Conservation (phyloP, 2,329 filamentous ascomycete genomes). For the Neofusicoccum cordaticola region DNA sequence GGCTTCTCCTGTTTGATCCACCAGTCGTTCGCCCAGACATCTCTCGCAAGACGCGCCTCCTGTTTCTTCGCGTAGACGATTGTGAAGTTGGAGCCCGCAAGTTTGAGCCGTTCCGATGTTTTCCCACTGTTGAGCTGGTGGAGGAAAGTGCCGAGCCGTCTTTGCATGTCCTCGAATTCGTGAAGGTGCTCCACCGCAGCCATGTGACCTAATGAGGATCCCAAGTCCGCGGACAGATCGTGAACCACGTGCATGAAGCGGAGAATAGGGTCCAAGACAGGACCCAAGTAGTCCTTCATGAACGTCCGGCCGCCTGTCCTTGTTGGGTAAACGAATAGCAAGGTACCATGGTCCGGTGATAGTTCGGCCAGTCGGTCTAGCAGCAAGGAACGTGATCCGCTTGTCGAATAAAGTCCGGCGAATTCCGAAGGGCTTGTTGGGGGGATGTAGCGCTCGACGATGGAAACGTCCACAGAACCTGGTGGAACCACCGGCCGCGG, state of each 20-base stretch:
- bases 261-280: conserved; percentile 60
- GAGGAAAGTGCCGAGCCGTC: conserved; percentile 31
- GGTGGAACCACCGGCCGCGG: conserved; percentile 60
- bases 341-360: conserved; percentile 54
- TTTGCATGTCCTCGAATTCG: conserved; percentile 52
- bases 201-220: conserved; percentile 54
- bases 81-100: conserved; percentile 37
- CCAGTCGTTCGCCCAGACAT: conserved; percentile 59
- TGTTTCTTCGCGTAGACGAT: conserved; percentile 53
- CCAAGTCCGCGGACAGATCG: conserved; percentile 56
- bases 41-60: conserved; percentile 49
- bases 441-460: conserved; percentile 65
- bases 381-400: conserved; percentile 54
- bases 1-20: conserved; percentile 64
- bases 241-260: conserved; percentile 59
- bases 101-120: conserved; percentile 26
- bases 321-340: conserved; percentile 64
- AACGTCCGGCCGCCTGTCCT: conserved; percentile 57
- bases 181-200: conserved; percentile 53
- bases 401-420: conserved; percentile 54
- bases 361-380: conserved; percentile 61
- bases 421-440: conserved; percentile 59
- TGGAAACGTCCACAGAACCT: conserved; percentile 57
- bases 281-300: conserved; percentile 58
- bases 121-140: conserved; percentile 26